These are phyloP conservation scores for Pleurotus djamor DNA, from an alignment of 768 basidiomycete genomes.

Conservation along the genomic window DNA sequence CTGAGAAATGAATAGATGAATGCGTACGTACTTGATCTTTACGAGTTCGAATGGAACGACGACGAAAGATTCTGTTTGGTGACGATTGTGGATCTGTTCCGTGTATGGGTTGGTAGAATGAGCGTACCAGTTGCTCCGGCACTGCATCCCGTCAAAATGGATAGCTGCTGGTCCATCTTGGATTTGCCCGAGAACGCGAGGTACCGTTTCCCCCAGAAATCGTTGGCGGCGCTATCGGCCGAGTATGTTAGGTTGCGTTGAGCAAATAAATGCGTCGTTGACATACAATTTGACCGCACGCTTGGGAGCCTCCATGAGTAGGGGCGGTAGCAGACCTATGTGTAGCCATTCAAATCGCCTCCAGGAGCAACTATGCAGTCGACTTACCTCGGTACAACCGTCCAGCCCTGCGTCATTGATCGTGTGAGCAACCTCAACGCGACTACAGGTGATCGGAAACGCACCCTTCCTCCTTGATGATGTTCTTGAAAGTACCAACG, in stretches of 20 bases:
- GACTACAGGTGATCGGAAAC: conserved; percentile 14
- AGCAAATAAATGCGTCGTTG: background rate
- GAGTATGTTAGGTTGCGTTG: conserved; percentile 5
- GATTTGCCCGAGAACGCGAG: conserved; percentile 57
- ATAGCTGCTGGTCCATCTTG: conserved; percentile 89
- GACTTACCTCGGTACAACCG: conserved; percentile 82
- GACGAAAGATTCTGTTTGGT: conserved; percentile 72
- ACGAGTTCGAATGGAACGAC: conserved; percentile 97
- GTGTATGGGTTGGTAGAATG: background rate
- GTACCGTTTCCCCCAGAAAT: conserved; percentile 93
- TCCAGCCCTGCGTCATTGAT: conserved; percentile 49
- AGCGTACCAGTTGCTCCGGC: conserved; percentile 79
- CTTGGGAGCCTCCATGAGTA: conserved; percentile 96
- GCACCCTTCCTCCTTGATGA: conserved; percentile 91
- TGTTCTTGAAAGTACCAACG: conserved; percentile 78
- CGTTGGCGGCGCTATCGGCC: conserved; percentile 71
- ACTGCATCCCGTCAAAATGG: conserved; percentile 86
- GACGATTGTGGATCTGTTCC: too few relatives aligned
- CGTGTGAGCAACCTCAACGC: conserved; percentile 11
- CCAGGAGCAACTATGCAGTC: background rate
- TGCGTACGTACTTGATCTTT: conserved; percentile 66
- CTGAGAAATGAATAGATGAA: background rate
- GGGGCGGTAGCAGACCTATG: conserved; percentile 87
- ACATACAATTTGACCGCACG: conserved; percentile 93
- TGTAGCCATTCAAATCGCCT: background rate